These are phyloP conservation scores for Odonthalia washingtoniensis DNA, from an alignment of 31 red algal species.

Conservation along the genomic window DNA sequence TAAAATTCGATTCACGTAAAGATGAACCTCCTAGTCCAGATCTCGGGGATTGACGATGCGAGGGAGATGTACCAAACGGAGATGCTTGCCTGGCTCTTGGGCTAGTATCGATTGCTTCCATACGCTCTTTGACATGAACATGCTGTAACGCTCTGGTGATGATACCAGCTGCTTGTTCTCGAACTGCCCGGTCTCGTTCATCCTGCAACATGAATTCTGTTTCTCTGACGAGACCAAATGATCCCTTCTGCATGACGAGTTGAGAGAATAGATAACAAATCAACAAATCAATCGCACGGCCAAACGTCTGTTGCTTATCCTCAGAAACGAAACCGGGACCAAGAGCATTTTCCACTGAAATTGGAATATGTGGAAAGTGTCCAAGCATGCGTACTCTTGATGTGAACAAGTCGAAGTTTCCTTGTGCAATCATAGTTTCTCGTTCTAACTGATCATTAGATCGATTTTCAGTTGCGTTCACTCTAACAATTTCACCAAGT, in stretches of 20 bases:
- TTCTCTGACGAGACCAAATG: not conserved
- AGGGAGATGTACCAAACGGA: too few species aligned
- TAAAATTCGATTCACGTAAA: too few species aligned
- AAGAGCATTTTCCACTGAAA: constrained; percentile 45
- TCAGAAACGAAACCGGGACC: constrained; percentile 23
- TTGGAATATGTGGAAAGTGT: constrained; percentile 49
- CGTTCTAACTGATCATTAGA: constrained; percentile 23
- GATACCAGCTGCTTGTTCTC: not conserved
- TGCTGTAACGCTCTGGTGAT: not conserved
- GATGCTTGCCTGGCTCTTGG: too few species aligned
- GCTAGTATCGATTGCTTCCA: not conserved
- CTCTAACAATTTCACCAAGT: constrained; percentile 38
- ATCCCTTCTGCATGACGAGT: constrained; percentile 14
- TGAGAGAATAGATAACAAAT: constrained; percentile 60
- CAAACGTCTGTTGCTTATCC: constrained; percentile 65
- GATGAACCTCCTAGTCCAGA: too few species aligned
- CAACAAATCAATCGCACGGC: constrained; percentile 56
- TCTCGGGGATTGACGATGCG: too few species aligned
- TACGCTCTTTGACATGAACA: not conserved
- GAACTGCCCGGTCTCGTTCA: not conserved
- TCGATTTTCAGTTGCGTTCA: constrained; percentile 33
- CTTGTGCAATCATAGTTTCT: constrained; percentile 43
- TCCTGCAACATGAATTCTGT: not conserved
- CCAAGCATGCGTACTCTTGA: constrained; percentile 34
- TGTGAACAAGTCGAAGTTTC: constrained; percentile 66